Conservation (phyloP, 1,139 yeast genomes). For the Pichia cactophila region DNA sequence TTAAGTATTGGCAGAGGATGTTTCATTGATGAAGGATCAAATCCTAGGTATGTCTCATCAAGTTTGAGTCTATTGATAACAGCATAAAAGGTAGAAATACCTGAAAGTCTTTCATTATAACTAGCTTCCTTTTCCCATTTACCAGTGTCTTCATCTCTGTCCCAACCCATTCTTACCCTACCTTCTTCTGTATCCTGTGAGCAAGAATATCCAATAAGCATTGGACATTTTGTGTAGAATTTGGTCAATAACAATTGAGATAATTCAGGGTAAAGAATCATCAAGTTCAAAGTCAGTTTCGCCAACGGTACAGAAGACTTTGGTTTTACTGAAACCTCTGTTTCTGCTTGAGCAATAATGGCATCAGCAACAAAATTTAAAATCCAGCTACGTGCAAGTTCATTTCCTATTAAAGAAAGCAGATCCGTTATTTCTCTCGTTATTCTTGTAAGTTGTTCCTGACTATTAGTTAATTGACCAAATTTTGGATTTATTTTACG, state of each 20-base stretch:
- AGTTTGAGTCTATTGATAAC: constrained; percentile 49
- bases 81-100: constrained; percentile 75
- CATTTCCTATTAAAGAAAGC: constrained; percentile 39
- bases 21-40: constrained; percentile 16
- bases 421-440: constrained; percentile 43
- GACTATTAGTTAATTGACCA: constrained; percentile 81
- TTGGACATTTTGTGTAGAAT: constrained; percentile 86
- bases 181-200: constrained; percentile 77
- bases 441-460: constrained; percentile 47
- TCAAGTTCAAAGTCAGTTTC: constrained; percentile 47
- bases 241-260: constrained; percentile 67
- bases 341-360: constrained; percentile 82
- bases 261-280: constrained; percentile 57
- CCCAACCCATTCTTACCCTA: constrained; percentile 82
- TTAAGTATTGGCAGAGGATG: constrained; percentile 47
- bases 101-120: constrained; percentile 80
- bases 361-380: constrained; percentile 80
- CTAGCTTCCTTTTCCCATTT: constrained; percentile 74
- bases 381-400: constrained; percentile 60
- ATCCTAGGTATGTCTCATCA: constrained; percentile 23
- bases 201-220: constrained; percentile 73
- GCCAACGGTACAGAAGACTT: constrained; percentile 78
- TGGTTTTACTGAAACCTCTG: constrained; percentile 79
- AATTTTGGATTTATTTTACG: constrained; percentile 80
- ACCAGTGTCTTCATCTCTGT: constrained; percentile 38